Conservation (phyloP, 2,329 filamentous ascomycete genomes). For the Talaromyces sp. region DNA sequence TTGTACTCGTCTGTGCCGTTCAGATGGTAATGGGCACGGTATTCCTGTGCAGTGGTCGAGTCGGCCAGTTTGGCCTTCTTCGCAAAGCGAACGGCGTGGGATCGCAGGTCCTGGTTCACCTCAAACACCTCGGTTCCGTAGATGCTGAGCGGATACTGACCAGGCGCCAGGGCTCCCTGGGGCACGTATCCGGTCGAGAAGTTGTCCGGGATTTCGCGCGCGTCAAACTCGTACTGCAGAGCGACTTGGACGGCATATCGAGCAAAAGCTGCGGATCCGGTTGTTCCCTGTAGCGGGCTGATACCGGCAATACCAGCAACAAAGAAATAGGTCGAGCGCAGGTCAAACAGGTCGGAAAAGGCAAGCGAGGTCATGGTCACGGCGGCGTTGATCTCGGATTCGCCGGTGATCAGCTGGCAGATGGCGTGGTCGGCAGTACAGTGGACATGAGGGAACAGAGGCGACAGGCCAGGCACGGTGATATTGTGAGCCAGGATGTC, state of each 20-base stretch:
- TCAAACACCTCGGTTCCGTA: slow-evolving; percentile 70
- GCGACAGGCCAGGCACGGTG: slow-evolving; percentile 58
- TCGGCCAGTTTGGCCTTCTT: slow-evolving; percentile 50
- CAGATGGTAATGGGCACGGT: slow-evolving; percentile 50
- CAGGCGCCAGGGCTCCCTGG: slow-evolving; percentile 52
- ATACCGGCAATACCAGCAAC: slow-evolving; percentile 70
- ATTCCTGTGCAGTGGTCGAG: slow-evolving; percentile 43
- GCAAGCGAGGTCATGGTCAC: slow-evolving; percentile 59
- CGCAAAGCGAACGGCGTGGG: slow-evolving; percentile 50
- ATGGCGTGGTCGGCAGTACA: slow-evolving; percentile 58
- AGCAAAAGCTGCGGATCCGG: slow-evolving; percentile 62
- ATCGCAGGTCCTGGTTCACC: slow-evolving; percentile 55
- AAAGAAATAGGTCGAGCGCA: slow-evolving; percentile 65
- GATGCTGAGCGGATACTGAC: slow-evolving; percentile 53
- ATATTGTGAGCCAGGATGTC: slow-evolving; percentile 55
- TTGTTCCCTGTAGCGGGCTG: slow-evolving; percentile 62
- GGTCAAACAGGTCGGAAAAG: slow-evolving; percentile 59
- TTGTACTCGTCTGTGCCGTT: slow-evolving; percentile 28
- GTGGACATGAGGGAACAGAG: slow-evolving; percentile 59
- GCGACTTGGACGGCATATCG: slow-evolving; percentile 69
- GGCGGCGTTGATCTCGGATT: slow-evolving; percentile 71
- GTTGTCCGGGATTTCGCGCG: slow-evolving; percentile 60
- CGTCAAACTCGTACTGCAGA: slow-evolving; percentile 70
- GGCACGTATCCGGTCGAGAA: slow-evolving; percentile 66
- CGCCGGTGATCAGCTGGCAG: slow-evolving; percentile 65